Evolutionary conservation across 768 basidiomycete species (phyloP), one percentile per base, ranked within the genome.

Genomic region (Candolleomyces aberdarensis): DNA sequence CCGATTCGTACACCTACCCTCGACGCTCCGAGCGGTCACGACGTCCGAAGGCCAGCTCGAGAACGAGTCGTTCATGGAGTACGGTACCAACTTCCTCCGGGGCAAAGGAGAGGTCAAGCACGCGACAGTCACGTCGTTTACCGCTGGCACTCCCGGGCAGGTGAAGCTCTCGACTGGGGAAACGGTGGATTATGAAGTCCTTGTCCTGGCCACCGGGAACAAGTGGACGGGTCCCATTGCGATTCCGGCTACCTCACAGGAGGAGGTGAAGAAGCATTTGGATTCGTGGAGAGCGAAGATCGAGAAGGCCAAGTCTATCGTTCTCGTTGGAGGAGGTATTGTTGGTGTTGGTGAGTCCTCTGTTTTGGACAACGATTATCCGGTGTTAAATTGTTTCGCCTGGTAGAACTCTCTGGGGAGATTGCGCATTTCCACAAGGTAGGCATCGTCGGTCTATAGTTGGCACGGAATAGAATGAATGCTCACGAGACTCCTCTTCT

Each of bases 311-410:
- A 64, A 70, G n/a, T 67, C 78, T 60, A 76, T 84, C 63, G 73
- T 82, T 13, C 68, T 86, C 19, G 82, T 75, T 1, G 85, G 84
- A 19, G 83, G 81, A 43, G 85, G 85, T 26, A 76, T 82, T 5
- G 75, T 86, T 29, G 82, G 80, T 9, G 66, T 82, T 46, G 80
- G 78, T 79, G 54, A 10, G 73, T 69, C 22, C 62, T 57, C 26
- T 43, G 55, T 59, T 15, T 43, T 32, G 47, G 10, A 26, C 13
- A 7, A 51, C 39, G 11, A n/a, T 50, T 26, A 29, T 56, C n/a
- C 20, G 41, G 32, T 26, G 40, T 47, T n/a, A 13, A 41, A 19
- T 29, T 13, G 15, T 8, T 5, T 22, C 15, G 44, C 39, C 5
- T 40, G 26, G 9, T 32, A 79, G 78, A 79, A 63, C 67, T 71